Percentiles rank a stretch among this genome's conserved stretches.
Evolutionary conservation across 1,284 basidiomycete genomes (phyloP).

Genomic region (Cryptococcus maquisensis): DNA sequence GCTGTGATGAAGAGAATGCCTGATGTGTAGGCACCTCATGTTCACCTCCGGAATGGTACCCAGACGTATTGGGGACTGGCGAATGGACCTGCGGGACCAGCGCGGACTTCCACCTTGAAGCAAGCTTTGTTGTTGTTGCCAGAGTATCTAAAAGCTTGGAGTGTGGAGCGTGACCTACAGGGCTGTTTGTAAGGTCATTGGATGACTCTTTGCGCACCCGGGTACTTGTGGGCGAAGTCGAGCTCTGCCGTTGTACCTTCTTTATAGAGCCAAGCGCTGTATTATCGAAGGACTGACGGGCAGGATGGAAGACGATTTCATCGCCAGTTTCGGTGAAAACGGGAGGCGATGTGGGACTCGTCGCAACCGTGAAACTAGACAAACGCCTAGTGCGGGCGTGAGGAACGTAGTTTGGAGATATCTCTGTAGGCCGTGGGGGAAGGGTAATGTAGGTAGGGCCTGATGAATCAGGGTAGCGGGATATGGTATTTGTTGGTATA

Average conservation of each 20-base stretch:
- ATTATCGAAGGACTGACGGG: slow-evolving; percentile 2
- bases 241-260: slow-evolving; percentile 5
- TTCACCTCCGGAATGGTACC: neutral
- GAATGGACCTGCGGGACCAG: slow-evolving; percentile 22
- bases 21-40: neutral
- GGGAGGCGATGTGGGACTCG: slow-evolving; percentile 39
- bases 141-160: slow-evolving; percentile 23
- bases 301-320: slow-evolving; percentile 37
- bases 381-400: slow-evolving; percentile 19
- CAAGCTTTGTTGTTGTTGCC: slow-evolving; percentile 29
- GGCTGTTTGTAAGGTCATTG: neutral
- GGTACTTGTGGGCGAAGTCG: neutral
- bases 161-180: slow-evolving; percentile 9
- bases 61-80: slow-evolving; percentile 1
- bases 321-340: slow-evolving; percentile 24
- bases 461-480: neutral
- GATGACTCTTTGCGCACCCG: neutral
- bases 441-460: slow-evolving; percentile 16
- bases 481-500: neutral
- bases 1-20: neutral
- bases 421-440: slow-evolving; percentile 33
- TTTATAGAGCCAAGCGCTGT: slow-evolving; percentile 11
- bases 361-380: slow-evolving; percentile 16
- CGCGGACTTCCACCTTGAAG: slow-evolving; percentile 38
- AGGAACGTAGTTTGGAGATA: slow-evolving; percentile 27